Base-by-base conservation (phyloP, 306 rosid genomes). In the Cicer yamashitae region DNA sequence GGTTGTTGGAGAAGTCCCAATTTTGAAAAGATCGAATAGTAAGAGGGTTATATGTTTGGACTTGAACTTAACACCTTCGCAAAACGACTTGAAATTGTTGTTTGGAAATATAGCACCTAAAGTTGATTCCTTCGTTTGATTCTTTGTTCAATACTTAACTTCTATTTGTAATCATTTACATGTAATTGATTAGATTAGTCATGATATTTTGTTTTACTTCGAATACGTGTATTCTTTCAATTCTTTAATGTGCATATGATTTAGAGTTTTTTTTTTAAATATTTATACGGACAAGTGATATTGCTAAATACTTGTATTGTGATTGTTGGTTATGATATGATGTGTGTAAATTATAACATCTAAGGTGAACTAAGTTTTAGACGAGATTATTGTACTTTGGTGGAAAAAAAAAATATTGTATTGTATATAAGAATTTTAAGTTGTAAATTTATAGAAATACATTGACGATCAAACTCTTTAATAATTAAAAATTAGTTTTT, bases 61-160 rank as follows among this genome's bases (percentile, higher is more conserved):
- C 39, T 50, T 93, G 90, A 96, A 93, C 66, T 84, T 93, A 65
- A 89, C 97, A 3, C 98, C 96, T 1, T 72, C 89, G 81, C 93
- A 93, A 76, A 93, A 93, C 71, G 98, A 93, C 66, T 74, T 93
- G 80, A 88, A 86, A 80, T 38, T 91, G 7, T 50, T 93, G 44
- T 91, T 93, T 15, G 97, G 96, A 50, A 80, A 84, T 6, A 93
- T 34, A 84, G 82, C 98, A 9, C 96, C 97, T 2, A 65, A 15
- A 48, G 57, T 91, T 41, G 73, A 87, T 81, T 37, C 39, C 63
- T 46, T 44, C 63, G 41, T 76, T 3, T 81, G 58, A 76, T 69
- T 12, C 7, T 12, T 52, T 22, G 39, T 22, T 57, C 8, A 57
- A 57, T 7, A 57, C 7, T 57, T 57, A 10, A 56, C 38, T 8